Percentiles rank a stretch among this genome's conserved stretches.
Evolutionary conservation across 495 filamentous ascomycete genomes (phyloP).

Genomic region (Amniculicola lignicola): DNA sequence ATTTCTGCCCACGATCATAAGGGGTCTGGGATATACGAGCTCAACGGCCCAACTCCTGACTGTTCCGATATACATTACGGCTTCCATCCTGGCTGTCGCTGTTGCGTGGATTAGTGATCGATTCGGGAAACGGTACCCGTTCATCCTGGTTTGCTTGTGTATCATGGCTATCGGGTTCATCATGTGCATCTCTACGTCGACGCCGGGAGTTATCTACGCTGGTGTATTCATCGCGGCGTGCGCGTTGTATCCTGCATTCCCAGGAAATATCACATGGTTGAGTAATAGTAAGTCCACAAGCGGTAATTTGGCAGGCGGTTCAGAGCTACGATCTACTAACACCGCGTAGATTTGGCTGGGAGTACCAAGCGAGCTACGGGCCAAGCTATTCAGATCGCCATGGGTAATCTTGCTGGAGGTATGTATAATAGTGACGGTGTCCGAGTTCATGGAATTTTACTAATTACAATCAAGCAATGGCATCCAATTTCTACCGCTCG

Average conservation of each 20-base stretch:
- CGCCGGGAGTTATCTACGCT: conserved; percentile 67
- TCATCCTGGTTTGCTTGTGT: conserved; percentile 60
- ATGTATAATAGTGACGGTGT: conserved; percentile 10
- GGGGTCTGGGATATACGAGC: conserved; percentile 48
- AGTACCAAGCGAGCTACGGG: conserved; percentile 68
- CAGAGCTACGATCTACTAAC: not conserved
- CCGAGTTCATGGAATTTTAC: not conserved
- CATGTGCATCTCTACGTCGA: conserved; percentile 49
- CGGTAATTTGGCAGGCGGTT: no score
- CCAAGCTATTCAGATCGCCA: conserved; percentile 72
- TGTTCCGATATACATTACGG: conserved; percentile 63
- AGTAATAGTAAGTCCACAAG: conserved; percentile 47
- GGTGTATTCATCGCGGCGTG: conserved; percentile 70
- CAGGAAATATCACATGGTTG: conserved; percentile 69
- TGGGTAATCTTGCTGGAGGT: conserved; percentile 67
- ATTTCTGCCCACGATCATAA: conserved; percentile 60
- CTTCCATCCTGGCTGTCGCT: conserved; percentile 56
- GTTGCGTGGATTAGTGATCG: conserved; percentile 61
- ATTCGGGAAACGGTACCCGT: conserved; percentile 58
- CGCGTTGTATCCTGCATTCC: conserved; percentile 60
- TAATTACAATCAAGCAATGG: conserved; percentile 55
- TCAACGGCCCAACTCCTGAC: conserved; percentile 68
- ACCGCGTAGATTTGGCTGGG: conserved; percentile 57
- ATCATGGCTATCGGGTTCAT: conserved; percentile 64
- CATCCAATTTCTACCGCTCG: conserved; percentile 71